Base-by-base conservation (phyloP, 352 stramenopile genomes). In the Albugo candida region DNA sequence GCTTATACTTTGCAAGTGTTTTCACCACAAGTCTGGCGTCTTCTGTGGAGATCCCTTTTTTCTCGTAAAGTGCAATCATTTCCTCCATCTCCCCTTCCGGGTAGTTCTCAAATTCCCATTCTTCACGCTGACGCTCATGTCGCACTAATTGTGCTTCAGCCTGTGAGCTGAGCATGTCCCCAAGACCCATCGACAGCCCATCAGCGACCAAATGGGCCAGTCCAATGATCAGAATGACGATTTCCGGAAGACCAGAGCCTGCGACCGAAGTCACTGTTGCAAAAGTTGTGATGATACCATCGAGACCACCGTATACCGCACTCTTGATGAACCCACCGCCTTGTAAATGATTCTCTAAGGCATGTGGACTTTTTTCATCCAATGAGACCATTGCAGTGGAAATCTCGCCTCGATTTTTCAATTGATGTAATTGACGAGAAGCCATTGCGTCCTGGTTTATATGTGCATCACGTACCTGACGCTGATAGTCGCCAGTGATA, bases 91-190 rank as follows among this genome's bases (percentile, higher is more conserved):
- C 92, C 37, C 92, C 92, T 53, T 97, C 86, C 0, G 84, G 82
- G 63, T 94, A 96, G 70, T 96, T 96, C 49, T 96, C 78, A 60
- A 97, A 83, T 61, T 97, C 89, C 89, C 91, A 97, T 35, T 80
- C 61, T 59, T 98, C 92, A 48, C 92, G 67, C 18, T 58, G 66
- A 43, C 88, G 73, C 65, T 97, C 92, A 54, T 91, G 87, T 48
- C 93, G 78, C 52, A 95, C 79, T 58, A 95, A 83, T 55, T 97
- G 87, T 47, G 92, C 81, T 51, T 95, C 81, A 0, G 88, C 89
- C 51, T 96, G 94, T 36, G 66, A 89, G 52, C 73, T 94, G 14
- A 97, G 70, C 64, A 95, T 95, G 63, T 97, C 89, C 19, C 89
- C 92, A 5, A 97, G 83, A 6, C 89, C 92, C 89, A 97, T 97